Evolutionary conservation across 768 basidiomycete species (phyloP), one percentile per base, ranked within the genome.

Genomic region (Mycena haematopus): DNA sequence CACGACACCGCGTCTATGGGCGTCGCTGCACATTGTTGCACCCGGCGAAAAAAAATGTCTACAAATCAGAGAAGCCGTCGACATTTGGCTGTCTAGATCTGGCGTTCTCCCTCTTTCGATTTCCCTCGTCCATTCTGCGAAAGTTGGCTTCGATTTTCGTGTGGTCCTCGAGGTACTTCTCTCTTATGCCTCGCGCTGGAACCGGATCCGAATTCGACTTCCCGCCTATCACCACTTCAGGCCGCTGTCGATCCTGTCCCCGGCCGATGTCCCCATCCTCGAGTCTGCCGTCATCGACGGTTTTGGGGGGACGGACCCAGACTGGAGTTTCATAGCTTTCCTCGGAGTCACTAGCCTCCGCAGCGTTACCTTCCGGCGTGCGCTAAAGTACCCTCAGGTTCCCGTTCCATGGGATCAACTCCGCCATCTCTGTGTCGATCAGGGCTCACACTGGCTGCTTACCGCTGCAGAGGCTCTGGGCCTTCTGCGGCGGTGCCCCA

Each of bases 21-120:
- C 36, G 2, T 47, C 45, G 9, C 27, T 59, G 22, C 58, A 59
- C 17, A 27, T 59, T 21, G 31, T 52, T 3, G 38, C 22, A 3
- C 57, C 58, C 15, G 5, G 1, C 17, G 17, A 24, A 21, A 7
- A 8, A 19, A 8, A 22, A 19, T 36, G 17, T 22, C 31, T 49
- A 8, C 50, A 35, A 11, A 7, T 42, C 7, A 45, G 51, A 24
- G 31, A 51, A 19, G 38, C 45, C 14, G 27, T 40, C 1, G 6
- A 27, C 15, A 10, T 9, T 10, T 57, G 56, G 47, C 33, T 57
- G 24, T 50, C 45, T 17, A n/a, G 56, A 19, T 57, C 56, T 21
- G 56, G 56, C 2, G 45, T 36, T 24, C 56, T 57, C 3, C 56
- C 56, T 10, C 56, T 57, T 17, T 49, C 56, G 45, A 35, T 56